Evolutionary conservation across 805 yeast species (phyloP), one percentile per base, ranked within the genome.

Genomic region (Cyberlindnera lachancei): DNA sequence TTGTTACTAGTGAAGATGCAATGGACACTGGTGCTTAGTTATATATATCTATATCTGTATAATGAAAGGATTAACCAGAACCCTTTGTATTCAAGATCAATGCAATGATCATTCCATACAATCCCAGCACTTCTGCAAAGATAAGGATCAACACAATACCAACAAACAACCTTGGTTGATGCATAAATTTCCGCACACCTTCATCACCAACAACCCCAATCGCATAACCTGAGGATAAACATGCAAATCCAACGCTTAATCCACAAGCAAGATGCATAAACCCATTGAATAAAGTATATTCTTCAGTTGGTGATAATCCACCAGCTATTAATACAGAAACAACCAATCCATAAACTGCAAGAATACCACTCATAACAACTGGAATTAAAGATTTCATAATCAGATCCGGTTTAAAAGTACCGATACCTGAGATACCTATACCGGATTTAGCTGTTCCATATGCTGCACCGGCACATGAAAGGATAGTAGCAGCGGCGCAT

Each of bases 391-490:
- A 81, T 59, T 81, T 84, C 97, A 92, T 92, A 52, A 92, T 87
- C 52, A 92, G 68, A 53, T 92, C 98, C 10, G 99, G 99, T 56
- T 84, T 83, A 65, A 90, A 92, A 29, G 95, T 82, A 68, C 97
- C 96, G 45, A 92, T 87, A 69, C 97, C 99, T 20, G 96, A 67
- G 50, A 92, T 92, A 70, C 99, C 99, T 42, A 92, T 79, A 37
- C 99, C 99, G 27, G 95, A 83, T 61, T 92, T 92, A 41, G 97
- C 97, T 4, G 97, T 90, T 37, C 98, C 99, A 46, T 87, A 79
- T 40, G 97, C 97, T 5, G 99, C 97, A 41, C 99, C 99, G n/a
- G 90, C 79, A 53, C 95, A 85, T 36, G 94, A 79, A 37, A 90
- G 66, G 16, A 85, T 73, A 84, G 86, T 84, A 31, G 96, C 95